Evolutionary conservation across 768 basidiomycete genomes (phyloP).

Genomic region (Calocera cornea): DNA sequence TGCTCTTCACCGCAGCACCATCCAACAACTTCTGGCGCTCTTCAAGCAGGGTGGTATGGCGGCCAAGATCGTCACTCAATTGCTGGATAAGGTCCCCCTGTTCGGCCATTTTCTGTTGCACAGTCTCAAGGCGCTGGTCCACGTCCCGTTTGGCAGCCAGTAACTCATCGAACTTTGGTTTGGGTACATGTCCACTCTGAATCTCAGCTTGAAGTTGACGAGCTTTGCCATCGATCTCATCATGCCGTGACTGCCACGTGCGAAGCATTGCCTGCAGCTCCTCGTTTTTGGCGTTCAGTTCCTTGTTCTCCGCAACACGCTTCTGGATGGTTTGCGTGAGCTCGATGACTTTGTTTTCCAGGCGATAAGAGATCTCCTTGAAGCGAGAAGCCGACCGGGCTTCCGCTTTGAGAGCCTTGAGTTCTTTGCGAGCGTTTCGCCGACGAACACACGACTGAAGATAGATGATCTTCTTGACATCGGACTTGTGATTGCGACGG

Average conservation of each 20-base stretch:
- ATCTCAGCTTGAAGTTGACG: constrained; percentile 62
- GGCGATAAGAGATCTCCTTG: constrained; percentile 93
- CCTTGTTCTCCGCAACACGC: constrained; percentile 83
- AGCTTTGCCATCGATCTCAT: constrained; percentile 64
- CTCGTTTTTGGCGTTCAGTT: constrained; percentile 56
- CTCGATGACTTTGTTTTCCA: constrained; percentile 99
- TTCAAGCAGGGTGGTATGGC: constrained; percentile 65
- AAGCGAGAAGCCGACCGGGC: constrained; percentile 95
- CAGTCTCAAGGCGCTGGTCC: constrained; percentile 70
- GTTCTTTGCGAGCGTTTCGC: constrained; percentile 69
- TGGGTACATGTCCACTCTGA: constrained; percentile 53
- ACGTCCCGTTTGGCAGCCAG: constrained; percentile 61
- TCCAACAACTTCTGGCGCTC: constrained; percentile 46
- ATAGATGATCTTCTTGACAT: constrained; percentile 63
- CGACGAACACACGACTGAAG: constrained; percentile 88
- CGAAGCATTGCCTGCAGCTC: constrained; percentile 77
- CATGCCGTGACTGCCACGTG: constrained; percentile 73
- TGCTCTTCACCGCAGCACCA: constrained; percentile 25
- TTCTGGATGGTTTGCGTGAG: constrained; percentile 87
- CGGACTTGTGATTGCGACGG: constrained; percentile 40
- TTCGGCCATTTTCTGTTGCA: constrained; percentile 54
- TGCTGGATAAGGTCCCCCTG: constrained; percentile 75
- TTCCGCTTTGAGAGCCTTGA: constrained; percentile 72
- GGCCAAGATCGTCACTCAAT: constrained; percentile 61
- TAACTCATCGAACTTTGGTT: constrained; percentile 58